Base-by-base conservation (phyloP, 1,139 yeast species). In the Yamadazyma membranifaciens region DNA sequence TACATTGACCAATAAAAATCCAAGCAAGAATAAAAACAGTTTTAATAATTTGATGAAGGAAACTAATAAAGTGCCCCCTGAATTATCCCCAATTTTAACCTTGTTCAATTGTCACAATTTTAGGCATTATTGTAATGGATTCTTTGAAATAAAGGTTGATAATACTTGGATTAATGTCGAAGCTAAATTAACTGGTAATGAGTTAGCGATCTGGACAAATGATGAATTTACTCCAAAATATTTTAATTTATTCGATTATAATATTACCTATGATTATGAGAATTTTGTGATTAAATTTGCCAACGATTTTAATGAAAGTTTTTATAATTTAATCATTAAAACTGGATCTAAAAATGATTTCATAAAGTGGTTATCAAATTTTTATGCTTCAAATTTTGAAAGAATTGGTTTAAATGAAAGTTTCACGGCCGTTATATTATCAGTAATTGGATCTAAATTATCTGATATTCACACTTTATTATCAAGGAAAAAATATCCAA, bases 391-490 rank as follows among this genome's bases (percentile, higher is more conserved):
- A 28, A 75, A 73, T 47, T 77, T 65, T 50, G 83, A 78, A 55
- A 68, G 65, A 49, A 63, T 66, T 27, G 73, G 76, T 38, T 62
- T 78, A 43, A 78, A 75, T 55, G 81, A 78, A 57, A 72, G 80
- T 11, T 78, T 69, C 51, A 77, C 82, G 1, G 83, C 82, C 11
- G 81, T 77, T 9, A 57, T 76, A 26, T 59, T 78, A 35, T 73
- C 80, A n/a, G 57, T 73, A n/a, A 75, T 74, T 48, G 83, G 80
- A 1, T 63, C 78, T 5, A 62, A 68, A 44, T 66, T 78, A 46
- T 65, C 75, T n/a, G 83, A 78, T 51, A 68, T 77, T 37, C 76
- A 76, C 49, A 73, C 78, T 2, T 59, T 78, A 30, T 62, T 78
- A 42, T 68, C 76, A 3, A 71, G 71, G 38, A 69, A 64, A 44